phyloP scores from a whole-genome alignment of 2,329 filamentous ascomycete genomes.

The Neurospora sp. region DNA sequence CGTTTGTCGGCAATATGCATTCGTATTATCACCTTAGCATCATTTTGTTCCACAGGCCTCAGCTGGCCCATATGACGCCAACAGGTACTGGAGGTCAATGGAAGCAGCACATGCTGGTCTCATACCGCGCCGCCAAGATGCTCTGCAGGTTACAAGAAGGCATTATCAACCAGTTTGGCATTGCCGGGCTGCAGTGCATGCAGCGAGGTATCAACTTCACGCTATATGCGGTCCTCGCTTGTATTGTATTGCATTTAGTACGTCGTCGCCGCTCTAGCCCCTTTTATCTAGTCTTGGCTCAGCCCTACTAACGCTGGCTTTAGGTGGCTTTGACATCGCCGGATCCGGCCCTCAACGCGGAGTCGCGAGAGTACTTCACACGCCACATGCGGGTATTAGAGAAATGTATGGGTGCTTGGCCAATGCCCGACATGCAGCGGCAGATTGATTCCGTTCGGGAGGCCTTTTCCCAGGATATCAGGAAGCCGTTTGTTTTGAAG shows the following conservation, averaged over 20 bases:
- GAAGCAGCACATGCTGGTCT: slow-evolving; percentile 81
- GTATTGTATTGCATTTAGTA: slow-evolving; percentile 88
- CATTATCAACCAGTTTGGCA: slow-evolving; percentile 64
- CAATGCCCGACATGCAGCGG: slow-evolving; percentile 80
- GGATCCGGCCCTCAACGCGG: slow-evolving; percentile 75
- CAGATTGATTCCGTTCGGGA: slow-evolving; percentile 84
- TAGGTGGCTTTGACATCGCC: slow-evolving; percentile 90
- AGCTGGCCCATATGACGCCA: slow-evolving; percentile 69
- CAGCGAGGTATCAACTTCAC: slow-evolving; percentile 89
- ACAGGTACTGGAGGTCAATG: slow-evolving; percentile 62
- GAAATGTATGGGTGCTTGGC: slow-evolving; percentile 71
- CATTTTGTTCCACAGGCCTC: slow-evolving; percentile 81
- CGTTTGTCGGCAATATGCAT: slow-evolving; percentile 83
- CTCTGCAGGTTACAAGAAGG: slow-evolving; percentile 83
- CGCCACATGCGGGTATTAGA: slow-evolving; percentile 92
- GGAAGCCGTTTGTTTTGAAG: slow-evolving; percentile 82
- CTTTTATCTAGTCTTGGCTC: slow-evolving; percentile 1
- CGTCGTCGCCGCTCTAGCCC: slow-evolving; percentile 27
- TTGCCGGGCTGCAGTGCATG: slow-evolving; percentile 82
- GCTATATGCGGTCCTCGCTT: slow-evolving; percentile 85
- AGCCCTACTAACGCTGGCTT: slow-evolving; percentile 8
- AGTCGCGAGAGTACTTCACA: slow-evolving; percentile 82
- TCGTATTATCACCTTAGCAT: slow-evolving; percentile 79
- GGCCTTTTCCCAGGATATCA: slow-evolving; percentile 80
- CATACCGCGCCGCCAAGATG: slow-evolving; percentile 74